These are phyloP conservation scores for Aspergillus cejpii DNA, from an alignment of 2,329 filamentous ascomycete genomes.

Conservation along the genomic window DNA sequence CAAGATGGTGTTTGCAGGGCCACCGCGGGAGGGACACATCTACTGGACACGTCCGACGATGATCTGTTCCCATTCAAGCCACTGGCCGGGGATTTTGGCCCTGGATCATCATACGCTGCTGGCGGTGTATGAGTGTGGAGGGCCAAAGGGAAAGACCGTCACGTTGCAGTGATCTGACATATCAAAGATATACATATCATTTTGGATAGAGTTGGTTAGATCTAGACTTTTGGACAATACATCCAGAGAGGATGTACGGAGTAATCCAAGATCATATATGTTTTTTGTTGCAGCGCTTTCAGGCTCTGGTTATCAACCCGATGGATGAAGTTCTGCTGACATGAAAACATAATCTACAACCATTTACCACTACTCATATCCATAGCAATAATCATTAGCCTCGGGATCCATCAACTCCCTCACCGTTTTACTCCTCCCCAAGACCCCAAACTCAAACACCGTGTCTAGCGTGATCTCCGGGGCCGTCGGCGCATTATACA, in stretches of 20 bases:
- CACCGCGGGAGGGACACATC: slow-evolving; percentile 30
- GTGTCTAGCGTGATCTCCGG: slow-evolving; percentile 12
- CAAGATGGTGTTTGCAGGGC: slow-evolving; percentile 37
- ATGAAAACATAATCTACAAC: not conserved
- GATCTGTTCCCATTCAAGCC: slow-evolving; percentile 28
- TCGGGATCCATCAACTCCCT: slow-evolving; percentile 21
- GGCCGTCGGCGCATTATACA: slow-evolving; percentile 3
- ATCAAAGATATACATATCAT: not conserved
- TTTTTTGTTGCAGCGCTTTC: no score
- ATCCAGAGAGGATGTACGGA: not conserved
- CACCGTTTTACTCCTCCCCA: slow-evolving; percentile 15
- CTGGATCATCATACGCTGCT: slow-evolving; percentile 21
- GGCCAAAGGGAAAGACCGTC: slow-evolving; percentile 23
- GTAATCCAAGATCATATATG: no score
- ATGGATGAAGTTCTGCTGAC: no score
- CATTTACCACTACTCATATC: slow-evolving; percentile 9
- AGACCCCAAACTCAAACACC: slow-evolving; percentile 14
- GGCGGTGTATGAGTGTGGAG: slow-evolving; percentile 27
- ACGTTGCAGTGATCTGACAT: slow-evolving; percentile 4
- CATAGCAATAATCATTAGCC: slow-evolving; percentile 21
- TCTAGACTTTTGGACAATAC: not conserved
- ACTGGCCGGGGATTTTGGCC: slow-evolving; percentile 37
- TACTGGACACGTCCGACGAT: slow-evolving; percentile 30
- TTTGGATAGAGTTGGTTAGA: not conserved
- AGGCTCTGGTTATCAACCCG: no score